phyloP scores from a whole-genome alignment of 371 early-diverging fungal genomes.

The Lichtheimia hyalospora region DNA sequence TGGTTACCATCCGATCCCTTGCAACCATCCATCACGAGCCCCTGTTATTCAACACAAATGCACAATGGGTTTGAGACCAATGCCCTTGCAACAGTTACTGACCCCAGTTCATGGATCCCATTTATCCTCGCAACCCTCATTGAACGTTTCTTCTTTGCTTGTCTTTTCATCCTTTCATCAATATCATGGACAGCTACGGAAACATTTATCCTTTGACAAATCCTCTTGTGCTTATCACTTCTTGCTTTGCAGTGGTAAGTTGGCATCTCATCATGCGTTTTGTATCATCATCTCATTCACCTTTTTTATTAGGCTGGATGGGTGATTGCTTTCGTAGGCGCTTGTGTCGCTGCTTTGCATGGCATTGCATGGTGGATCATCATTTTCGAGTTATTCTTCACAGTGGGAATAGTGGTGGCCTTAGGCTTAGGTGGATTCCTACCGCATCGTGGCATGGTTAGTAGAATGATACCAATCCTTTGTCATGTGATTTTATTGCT shows the following conservation, averaged over 20 bases:
- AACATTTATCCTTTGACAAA: conserved; percentile 19
- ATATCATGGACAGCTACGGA: conserved; percentile 20
- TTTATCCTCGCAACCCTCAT: too few species aligned
- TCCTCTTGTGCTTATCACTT: conserved; percentile 16
- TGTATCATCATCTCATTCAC: too few species aligned
- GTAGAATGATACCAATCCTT: too few species aligned
- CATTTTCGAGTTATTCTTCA: conserved; percentile 59
- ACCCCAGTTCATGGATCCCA: too few species aligned
- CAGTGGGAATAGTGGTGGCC: conserved; percentile 39
- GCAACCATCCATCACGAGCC: too few species aligned
- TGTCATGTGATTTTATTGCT: not conserved
- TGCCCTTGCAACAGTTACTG: too few species aligned
- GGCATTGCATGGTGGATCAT: conserved; percentile 60
- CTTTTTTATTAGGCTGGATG: conserved; percentile 52
- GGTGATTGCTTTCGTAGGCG: conserved; percentile 67
- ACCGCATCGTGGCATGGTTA: conserved; percentile 31
- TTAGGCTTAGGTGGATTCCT: conserved; percentile 25
- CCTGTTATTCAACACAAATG: too few species aligned
- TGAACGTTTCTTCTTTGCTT: too few species aligned
- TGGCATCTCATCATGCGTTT: too few species aligned
- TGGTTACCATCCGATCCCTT: too few species aligned
- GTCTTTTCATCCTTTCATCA: too few species aligned
- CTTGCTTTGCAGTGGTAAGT: conserved; percentile 22
- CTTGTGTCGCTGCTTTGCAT: conserved; percentile 48
- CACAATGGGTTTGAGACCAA: too few species aligned